A percentile compares a stretch with the other conserved stretches of the same genome.
These are phyloP conservation scores for Ophiorrhiza pumila DNA, from an alignment of 257 asterid genomes.

Conservation along the genomic window DNA sequence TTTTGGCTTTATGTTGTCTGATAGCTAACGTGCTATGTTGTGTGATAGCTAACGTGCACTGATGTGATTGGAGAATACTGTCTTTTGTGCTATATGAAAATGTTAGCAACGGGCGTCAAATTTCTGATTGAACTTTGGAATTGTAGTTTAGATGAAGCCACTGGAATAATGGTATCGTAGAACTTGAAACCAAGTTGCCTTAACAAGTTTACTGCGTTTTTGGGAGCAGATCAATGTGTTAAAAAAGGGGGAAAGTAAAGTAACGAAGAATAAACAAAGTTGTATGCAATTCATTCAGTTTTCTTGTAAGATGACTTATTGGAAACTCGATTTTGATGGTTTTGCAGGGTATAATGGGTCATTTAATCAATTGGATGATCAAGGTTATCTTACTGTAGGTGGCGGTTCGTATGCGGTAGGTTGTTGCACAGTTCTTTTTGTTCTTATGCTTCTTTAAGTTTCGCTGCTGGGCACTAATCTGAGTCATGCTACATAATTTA, in stretches of 20 bases:
- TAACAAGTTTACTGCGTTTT: background rate
- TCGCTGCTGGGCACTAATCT: background rate
- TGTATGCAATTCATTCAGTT: background rate
- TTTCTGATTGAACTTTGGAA: no score
- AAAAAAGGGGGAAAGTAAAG: background rate
- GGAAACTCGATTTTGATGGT: background rate
- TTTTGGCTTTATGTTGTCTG: no score
- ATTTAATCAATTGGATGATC: conserved; percentile 54
- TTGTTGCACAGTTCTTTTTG: background rate
- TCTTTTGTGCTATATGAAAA: background rate
- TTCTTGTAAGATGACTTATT: background rate
- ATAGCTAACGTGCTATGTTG: no score
- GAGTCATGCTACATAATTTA: background rate
- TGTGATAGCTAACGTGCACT: no score
- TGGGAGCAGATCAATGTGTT: background rate
- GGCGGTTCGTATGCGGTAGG: conserved; percentile 49
- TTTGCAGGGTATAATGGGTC: conserved; percentile 52
- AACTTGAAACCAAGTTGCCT: background rate
- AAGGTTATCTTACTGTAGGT: conserved; percentile 36
- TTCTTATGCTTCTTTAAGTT: conserved; percentile 4
- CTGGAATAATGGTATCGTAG: background rate
- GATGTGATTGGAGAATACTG: no score
- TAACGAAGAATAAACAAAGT: background rate
- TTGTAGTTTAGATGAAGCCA: background rate
- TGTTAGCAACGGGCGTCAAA: no score